Evolutionary conservation across 306 rosid species (phyloP).

Genomic region (Cicer cuneatum): DNA sequence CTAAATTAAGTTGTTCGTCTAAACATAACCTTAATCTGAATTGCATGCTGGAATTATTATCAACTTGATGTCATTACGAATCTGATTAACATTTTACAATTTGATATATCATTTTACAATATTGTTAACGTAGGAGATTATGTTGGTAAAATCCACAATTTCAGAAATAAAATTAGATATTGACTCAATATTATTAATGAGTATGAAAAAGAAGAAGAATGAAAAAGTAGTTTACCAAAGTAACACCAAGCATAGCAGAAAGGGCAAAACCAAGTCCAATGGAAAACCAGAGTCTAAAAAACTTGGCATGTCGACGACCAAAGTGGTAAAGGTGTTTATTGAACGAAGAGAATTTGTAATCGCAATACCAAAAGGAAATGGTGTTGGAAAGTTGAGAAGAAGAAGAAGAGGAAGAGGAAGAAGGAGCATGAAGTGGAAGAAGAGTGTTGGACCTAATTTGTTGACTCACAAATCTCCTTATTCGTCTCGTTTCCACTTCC

Average conservation of each 20-base stretch:
- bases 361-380: background rate
- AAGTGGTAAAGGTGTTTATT: background rate
- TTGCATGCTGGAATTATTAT: too few species aligned
- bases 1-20: too few species aligned
- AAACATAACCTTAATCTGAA: too few species aligned
- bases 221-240: background rate
- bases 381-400: slow-evolving; percentile 4
- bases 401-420: slow-evolving; percentile 1
- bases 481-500: slow-evolving; percentile 20
- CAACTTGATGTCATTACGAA: too few species aligned
- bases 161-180: too few species aligned
- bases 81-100: too few species aligned
- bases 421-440: background rate
- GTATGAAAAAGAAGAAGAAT: background rate
- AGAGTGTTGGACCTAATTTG: background rate
- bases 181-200: background rate
- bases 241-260: background rate
- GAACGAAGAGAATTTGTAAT: background rate
- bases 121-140: too few species aligned
- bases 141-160: too few species aligned
- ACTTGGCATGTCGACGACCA: background rate
- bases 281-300: slow-evolving; percentile 7
- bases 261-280: slow-evolving; percentile 8
- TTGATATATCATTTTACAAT: too few species aligned
- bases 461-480: background rate